Evolutionary conservation across 1,284 basidiomycete genomes (phyloP).

Genomic region (Austroboletus novae-zelandiae): DNA sequence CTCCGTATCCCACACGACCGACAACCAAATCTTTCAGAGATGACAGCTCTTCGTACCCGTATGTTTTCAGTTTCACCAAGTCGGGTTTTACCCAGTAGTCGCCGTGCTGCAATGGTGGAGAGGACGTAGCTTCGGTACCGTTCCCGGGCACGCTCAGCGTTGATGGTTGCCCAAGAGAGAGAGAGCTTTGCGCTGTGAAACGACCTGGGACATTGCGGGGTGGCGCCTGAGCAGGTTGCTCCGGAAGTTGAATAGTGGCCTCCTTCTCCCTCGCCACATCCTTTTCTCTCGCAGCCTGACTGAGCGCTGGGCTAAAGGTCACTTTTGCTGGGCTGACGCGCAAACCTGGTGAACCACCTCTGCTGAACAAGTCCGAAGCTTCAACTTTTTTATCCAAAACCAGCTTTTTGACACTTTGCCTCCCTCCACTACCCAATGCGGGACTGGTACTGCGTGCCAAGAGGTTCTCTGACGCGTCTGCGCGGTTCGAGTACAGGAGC

Average conservation of each 20-base stretch:
- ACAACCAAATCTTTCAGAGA: conserved; percentile 77
- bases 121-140: conserved; percentile 32
- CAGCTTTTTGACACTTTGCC: conserved; percentile 93
- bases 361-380: conserved; percentile 64
- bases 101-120: conserved; percentile 60
- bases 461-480: conserved; percentile 52
- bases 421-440: conserved; percentile 62
- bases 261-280: conserved; percentile 72
- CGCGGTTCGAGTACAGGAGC: conserved; percentile 49
- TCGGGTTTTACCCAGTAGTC: conserved; percentile 89
- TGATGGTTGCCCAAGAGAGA: conserved; percentile 27
- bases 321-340: conserved; percentile 49
- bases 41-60: conserved; percentile 71
- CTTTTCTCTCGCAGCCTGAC: conserved; percentile 69
- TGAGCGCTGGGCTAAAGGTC: conserved; percentile 70
- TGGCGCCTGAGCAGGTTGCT: conserved; percentile 38
- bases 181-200: conserved; percentile 46
- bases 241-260: conserved; percentile 27
- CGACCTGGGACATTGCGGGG: conserved; percentile 45
- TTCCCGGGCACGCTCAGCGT: conserved; percentile 21
- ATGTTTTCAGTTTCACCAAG: conserved; percentile 65
- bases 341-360: conserved; percentile 45
- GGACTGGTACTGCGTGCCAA: conserved; percentile 66
- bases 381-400: conserved; percentile 83
- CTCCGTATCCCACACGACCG: conserved; percentile 87